These are phyloP conservation scores for Bacterosira constricta DNA, from an alignment of 108 stramenopile species.

Conservation along the genomic window DNA sequence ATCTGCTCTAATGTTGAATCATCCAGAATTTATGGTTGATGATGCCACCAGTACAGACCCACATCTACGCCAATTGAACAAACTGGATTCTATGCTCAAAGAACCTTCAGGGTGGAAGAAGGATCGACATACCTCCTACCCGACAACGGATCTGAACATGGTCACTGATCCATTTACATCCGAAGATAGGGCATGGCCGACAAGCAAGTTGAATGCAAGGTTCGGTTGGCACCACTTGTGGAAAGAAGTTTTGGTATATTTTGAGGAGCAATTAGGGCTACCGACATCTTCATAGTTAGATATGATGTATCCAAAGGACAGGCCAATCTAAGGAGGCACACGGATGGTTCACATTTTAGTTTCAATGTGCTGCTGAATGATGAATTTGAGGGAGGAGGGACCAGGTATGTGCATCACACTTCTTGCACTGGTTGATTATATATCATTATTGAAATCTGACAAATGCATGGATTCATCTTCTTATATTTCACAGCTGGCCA, in stretches of 20 bases:
- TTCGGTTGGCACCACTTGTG: slow-evolving; percentile 60
- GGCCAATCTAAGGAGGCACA: slow-evolving; percentile 44
- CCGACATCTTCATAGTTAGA: too few species aligned
- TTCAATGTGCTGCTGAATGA: slow-evolving; percentile 70
- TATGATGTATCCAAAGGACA: too few species aligned
- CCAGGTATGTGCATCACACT: slow-evolving; percentile 28
- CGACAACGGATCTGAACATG: slow-evolving; percentile 77
- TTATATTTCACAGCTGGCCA: slow-evolving; percentile 13
- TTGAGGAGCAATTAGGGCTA: slow-evolving; percentile 53
- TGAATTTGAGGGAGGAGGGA: slow-evolving; percentile 75
- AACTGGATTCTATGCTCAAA: slow-evolving; percentile 2
- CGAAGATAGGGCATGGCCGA: slow-evolving; percentile 48
- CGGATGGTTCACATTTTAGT: slow-evolving; percentile 56
- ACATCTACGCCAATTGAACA: not conserved
- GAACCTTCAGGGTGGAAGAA: slow-evolving; percentile 66
- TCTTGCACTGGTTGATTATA: not conserved
- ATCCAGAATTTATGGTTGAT: not conserved
- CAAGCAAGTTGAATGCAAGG: slow-evolving; percentile 52
- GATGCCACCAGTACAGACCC: not conserved
- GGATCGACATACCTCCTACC: slow-evolving; percentile 54
- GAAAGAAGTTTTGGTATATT: slow-evolving; percentile 59
- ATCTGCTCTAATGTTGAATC: not conserved
- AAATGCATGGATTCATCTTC: too few species aligned
- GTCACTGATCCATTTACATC: slow-evolving; percentile 62
- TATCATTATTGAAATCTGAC: not conserved